Percentiles rank a stretch among this genome's conserved stretches.
phyloP scores from a whole-genome alignment of 176 grass and related monocot species.

The Carex scoparia region DNA sequence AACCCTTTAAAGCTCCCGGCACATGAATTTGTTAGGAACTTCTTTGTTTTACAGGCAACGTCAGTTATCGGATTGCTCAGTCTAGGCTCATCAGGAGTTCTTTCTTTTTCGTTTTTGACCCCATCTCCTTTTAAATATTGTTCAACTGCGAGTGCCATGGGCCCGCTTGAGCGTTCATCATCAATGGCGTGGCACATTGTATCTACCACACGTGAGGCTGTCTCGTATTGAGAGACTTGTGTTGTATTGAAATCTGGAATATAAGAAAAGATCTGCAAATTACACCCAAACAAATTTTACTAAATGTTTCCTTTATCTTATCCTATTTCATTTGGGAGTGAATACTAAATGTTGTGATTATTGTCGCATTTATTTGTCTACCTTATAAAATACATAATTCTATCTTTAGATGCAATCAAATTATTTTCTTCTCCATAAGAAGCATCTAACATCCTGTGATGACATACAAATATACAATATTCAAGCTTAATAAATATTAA shows the following conservation, averaged over 20 bases:
- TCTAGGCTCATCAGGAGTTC: constrained; percentile 11
- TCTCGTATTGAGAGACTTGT: constrained; percentile 42
- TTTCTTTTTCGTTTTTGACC: constrained; percentile 20
- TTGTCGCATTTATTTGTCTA: neutral
- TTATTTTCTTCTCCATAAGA: neutral
- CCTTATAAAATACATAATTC: neutral
- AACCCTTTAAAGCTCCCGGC: constrained; percentile 42
- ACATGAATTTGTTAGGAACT: constrained; percentile 38
- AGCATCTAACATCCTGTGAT: constrained; percentile 2
- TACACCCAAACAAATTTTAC: constrained; percentile 28
- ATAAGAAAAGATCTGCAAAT: neutral
- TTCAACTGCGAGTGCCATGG: constrained; percentile 53
- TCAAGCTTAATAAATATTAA: constrained; percentile 4
- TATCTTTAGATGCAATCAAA: neutral
- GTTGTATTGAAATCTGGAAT: constrained; percentile 38
- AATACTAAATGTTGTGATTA: neutral
- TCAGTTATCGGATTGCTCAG: constrained; percentile 1
- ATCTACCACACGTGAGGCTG: constrained; percentile 42
- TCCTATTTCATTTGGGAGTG: neutral
- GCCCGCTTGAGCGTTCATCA: constrained; percentile 37
- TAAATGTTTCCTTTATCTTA: neutral
- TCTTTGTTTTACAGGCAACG: constrained; percentile 18
- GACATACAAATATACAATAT: neutral
- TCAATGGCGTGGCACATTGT: constrained; percentile 40
- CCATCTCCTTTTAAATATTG: constrained; percentile 61